These are phyloP conservation scores for Allium fistulosum DNA, from an alignment of 106 monocot genomes.

Conservation along the genomic window DNA sequence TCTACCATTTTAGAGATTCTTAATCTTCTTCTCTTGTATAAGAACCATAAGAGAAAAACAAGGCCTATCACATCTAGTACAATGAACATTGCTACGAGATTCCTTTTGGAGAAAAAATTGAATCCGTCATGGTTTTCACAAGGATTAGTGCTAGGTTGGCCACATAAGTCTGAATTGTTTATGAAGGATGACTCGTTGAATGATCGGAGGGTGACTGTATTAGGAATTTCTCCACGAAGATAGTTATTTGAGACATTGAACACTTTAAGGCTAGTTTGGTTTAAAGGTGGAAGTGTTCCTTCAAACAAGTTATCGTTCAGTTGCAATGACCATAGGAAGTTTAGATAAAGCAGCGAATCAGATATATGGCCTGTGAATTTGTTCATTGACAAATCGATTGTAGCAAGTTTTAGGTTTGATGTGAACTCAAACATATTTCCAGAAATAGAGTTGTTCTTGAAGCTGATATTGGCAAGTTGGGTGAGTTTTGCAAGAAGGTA, in stretches of 20 bases:
- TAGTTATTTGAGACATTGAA: conserved; percentile 18
- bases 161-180: conserved; percentile 9
- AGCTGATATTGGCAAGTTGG: conserved; percentile 6
- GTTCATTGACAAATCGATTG: conserved; percentile 21
- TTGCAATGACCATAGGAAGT: neutral
- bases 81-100: neutral
- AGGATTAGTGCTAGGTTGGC: neutral
- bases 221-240: conserved; percentile 13
- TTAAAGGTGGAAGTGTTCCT: conserved; percentile 11
- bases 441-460: conserved; percentile 17
- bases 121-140: neutral
- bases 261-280: conserved; percentile 5
- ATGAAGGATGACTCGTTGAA: conserved; percentile 1
- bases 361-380: conserved; percentile 10
- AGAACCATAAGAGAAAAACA: neutral
- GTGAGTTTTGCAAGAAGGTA: conserved; percentile 11
- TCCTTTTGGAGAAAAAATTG: neutral
- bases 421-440: conserved; percentile 21
- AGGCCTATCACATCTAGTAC: neutral
- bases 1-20: neutral
- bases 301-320: conserved; percentile 13
- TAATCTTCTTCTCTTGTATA: neutral
- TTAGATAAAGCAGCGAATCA: neutral
- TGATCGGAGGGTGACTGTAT: conserved; percentile 3
- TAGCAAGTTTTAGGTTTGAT: neutral